phyloP scores from a whole-genome alignment of 2,329 filamentous ascomycete species.

The Neopestalotiopsis sp. region DNA sequence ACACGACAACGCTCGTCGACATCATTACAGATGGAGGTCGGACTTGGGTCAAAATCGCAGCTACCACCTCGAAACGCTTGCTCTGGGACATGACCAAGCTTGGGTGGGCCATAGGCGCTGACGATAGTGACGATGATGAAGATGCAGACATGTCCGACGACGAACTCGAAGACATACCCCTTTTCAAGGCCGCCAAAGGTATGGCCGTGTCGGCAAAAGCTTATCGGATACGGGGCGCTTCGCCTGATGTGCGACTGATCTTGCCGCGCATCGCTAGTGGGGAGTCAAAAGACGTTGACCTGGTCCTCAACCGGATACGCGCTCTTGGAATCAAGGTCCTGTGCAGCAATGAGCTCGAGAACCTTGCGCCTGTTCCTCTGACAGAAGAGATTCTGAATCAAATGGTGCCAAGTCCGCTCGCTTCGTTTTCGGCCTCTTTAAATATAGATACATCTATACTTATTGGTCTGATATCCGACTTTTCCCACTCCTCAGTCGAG shows the following conservation, averaged over 20 bases:
- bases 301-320: constrained; percentile 31
- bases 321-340: constrained; percentile 28
- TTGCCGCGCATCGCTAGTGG: constrained; percentile 35
- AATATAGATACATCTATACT: constrained; percentile 74
- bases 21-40: constrained; percentile 34
- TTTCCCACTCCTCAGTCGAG: constrained; percentile 59
- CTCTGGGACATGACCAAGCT: constrained; percentile 36
- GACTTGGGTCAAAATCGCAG: constrained; percentile 38
- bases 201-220: constrained; percentile 30
- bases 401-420: constrained; percentile 35
- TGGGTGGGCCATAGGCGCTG: constrained; percentile 33
- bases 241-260: constrained; percentile 29
- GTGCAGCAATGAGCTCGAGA: constrained; percentile 26
- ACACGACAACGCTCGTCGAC: constrained; percentile 32
- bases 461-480: constrained; percentile 74
- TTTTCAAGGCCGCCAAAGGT: constrained; percentile 33
- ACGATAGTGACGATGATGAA: constrained; percentile 31
- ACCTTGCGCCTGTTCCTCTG: constrained; percentile 22
- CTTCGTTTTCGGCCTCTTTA: constrained; percentile 37
- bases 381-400: constrained; percentile 27
- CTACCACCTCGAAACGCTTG: constrained; percentile 35
- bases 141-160: constrained; percentile 17
- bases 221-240: constrained; percentile 31
- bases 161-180: constrained; percentile 32
- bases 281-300: constrained; percentile 31